Evolutionary conservation across 2,329 filamentous ascomycete species (phyloP), one percentile per base, ranked within the genome.

Genomic region (Drechslerella coelobrocha): DNA sequence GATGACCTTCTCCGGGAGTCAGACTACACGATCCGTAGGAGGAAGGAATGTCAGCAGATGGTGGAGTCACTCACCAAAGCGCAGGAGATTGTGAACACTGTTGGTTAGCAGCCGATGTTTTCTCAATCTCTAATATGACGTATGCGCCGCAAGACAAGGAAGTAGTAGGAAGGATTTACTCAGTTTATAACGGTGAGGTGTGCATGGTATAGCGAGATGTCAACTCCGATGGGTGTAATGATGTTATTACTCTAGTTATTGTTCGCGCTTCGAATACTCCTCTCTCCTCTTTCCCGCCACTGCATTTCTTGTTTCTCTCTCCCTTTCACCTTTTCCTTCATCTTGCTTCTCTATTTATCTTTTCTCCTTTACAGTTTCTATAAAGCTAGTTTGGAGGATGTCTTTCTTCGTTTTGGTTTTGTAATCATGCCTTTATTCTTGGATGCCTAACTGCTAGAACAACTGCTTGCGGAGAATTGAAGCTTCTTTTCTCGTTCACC

Each of bases 21-120:
- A 78, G 94, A 99, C 80, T 97, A 96, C 84, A 99, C 94, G 2
- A 85, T 96, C 77, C 87, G 93, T 77, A 85, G 94, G 80, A 86
- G 94, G 79, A 99, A 99, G 84, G 94, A 99, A 81, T 99, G 94
- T 81, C 92, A 95, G 81, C 92, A 97, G 81, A 99, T 99, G 94
- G 94, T 99, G 55, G 94, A 99, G 81, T 95, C 90, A 61, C 83
- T 99, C 77, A 82, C 84, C 75, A 89, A 90, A 80, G 94, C 94
- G 63, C 94, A 88, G 80, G 94, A 99, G 83, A 97, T 99, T 81
- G 94, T 99, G 78, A 92, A 91, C 81, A 76, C 73, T 53, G 75
- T 76, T 43, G 75, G 74, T 57, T 76, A 69, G 52, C 27, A 31
- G 23, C 63, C 41, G 50, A 24, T 47, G 41, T 31, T 47, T 26